Percentiles rank a stretch among this genome's conserved stretches.
phyloP scores from a whole-genome alignment of 164 flowering plant species.

The Vitis vinifera region DNA sequence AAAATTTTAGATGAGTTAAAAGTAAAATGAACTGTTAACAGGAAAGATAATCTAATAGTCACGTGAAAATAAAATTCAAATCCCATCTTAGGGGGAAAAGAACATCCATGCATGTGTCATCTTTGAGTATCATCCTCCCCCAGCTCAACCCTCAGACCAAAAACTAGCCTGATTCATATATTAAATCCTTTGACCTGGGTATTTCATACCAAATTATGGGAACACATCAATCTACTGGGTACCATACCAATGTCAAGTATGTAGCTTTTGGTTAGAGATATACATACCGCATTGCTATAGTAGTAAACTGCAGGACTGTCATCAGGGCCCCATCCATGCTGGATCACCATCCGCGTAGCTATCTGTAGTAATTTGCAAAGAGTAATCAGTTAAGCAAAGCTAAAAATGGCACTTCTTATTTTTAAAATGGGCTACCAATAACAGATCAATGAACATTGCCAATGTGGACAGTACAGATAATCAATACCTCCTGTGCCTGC shows the following conservation, averaged over 20 bases:
- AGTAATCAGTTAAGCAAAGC: conserved; percentile 10
- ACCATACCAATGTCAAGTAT: neutral
- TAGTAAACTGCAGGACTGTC: conserved; percentile 81
- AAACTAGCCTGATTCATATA: neutral
- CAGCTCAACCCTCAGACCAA: neutral
- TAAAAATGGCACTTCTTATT: neutral
- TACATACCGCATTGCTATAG: conserved; percentile 62
- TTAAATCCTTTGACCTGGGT: neutral
- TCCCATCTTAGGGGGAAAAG: neutral
- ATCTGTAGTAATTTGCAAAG: conserved; percentile 50
- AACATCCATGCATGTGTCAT: too few relatives aligned
- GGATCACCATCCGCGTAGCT: conserved; percentile 92
- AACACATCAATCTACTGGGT: neutral
- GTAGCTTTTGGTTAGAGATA: conserved; percentile 7
- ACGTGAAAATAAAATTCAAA: neutral
- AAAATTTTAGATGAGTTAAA: neutral
- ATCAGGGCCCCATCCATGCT: conserved; percentile 98
- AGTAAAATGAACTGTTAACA: neutral
- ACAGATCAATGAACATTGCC: neutral
- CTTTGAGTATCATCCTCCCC: neutral
- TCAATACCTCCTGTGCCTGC: conserved; percentile 86
- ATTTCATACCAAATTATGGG: neutral
- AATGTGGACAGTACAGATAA: neutral
- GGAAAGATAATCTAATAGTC: too few relatives aligned
- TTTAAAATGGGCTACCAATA: neutral